phyloP scores from a whole-genome alignment of 1,284 basidiomycete genomes.

The Ustilago loliicola region DNA sequence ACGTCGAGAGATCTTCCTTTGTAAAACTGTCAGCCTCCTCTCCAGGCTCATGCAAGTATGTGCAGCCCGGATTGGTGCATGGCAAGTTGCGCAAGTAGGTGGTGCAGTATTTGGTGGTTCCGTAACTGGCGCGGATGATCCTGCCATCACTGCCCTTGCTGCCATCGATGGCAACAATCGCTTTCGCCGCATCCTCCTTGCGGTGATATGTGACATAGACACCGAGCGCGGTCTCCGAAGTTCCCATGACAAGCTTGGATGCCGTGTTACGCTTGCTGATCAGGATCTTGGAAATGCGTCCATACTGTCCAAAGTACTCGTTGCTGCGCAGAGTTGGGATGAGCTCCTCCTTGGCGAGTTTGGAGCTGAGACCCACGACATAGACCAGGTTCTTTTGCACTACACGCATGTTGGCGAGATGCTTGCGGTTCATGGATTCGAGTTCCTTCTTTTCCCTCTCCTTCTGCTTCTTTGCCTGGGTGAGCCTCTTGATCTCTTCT shows the following conservation, averaged over 20 bases:
- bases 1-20: slow-evolving; percentile 68
- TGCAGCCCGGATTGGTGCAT: slow-evolving; percentile 90
- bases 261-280: slow-evolving; percentile 89
- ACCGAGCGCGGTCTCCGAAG: slow-evolving; percentile 82
- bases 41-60: slow-evolving; percentile 97
- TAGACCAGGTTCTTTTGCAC: slow-evolving; percentile 97
- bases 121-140: slow-evolving; percentile 87
- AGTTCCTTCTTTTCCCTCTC: slow-evolving; percentile 97
- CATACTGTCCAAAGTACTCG: slow-evolving; percentile 99
- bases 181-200: slow-evolving; percentile 92
- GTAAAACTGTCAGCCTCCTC: slow-evolving; percentile 92
- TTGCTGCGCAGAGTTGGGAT: slow-evolving; percentile 92
- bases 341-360: slow-evolving; percentile 95
- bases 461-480: slow-evolving; percentile 94
- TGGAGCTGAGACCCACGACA: slow-evolving; percentile 90
- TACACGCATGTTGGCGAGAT: slow-evolving; percentile 92
- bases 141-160: slow-evolving; percentile 73
- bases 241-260: slow-evolving; percentile 73
- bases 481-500: slow-evolving; percentile 95
- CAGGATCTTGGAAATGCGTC: slow-evolving; percentile 95
- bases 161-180: slow-evolving; percentile 93
- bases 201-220: slow-evolving; percentile 97
- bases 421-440: slow-evolving; percentile 85
- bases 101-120: slow-evolving; percentile 98
- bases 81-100: slow-evolving; percentile 87